phyloP scores from a whole-genome alignment of 2,329 filamentous ascomycete species.

The Laburnicola sp. region DNA sequence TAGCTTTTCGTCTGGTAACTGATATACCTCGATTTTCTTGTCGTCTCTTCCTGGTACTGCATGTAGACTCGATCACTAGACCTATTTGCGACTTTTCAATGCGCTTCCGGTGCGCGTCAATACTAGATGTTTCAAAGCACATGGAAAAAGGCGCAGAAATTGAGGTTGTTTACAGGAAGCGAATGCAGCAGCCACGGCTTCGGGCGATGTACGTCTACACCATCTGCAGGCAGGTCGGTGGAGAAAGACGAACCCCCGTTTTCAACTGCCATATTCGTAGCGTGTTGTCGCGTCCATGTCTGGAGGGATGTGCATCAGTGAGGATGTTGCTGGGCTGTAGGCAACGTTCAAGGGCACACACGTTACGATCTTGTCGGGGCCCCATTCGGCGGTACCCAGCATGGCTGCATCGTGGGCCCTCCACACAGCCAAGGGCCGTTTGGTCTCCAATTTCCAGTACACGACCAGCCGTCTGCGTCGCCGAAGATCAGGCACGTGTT shows the following conservation, averaged over 20 bases:
- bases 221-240: conserved; percentile 71
- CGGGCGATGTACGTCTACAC: conserved; percentile 51
- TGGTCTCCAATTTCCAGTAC: conserved; percentile 80
- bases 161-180: conserved; percentile 86
- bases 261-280: conserved; percentile 81
- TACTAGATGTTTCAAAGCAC: conserved; percentile 46
- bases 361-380: conserved; percentile 76
- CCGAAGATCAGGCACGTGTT: conserved; percentile 82
- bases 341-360: conserved; percentile 54
- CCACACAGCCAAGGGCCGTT: conserved; percentile 84
- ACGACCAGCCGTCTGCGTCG: conserved; percentile 89
- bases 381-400: conserved; percentile 73
- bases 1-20: conserved; percentile 74
- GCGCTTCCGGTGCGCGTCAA: not conserved
- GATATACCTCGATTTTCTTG: conserved; percentile 74
- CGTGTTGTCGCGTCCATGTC: conserved; percentile 87
- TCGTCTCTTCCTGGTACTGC: conserved; percentile 68
- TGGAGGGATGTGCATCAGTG: conserved; percentile 44
- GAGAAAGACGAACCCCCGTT: conserved; percentile 67
- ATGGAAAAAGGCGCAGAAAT: conserved; percentile 84
- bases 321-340: not conserved
- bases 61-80: conserved; percentile 58
- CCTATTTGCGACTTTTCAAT: not conserved
- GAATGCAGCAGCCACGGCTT: conserved; percentile 85
- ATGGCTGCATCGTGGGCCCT: conserved; percentile 78